Conservation (phyloP, 352 stramenopile genomes). For the Globisporangium barbulae region DNA sequence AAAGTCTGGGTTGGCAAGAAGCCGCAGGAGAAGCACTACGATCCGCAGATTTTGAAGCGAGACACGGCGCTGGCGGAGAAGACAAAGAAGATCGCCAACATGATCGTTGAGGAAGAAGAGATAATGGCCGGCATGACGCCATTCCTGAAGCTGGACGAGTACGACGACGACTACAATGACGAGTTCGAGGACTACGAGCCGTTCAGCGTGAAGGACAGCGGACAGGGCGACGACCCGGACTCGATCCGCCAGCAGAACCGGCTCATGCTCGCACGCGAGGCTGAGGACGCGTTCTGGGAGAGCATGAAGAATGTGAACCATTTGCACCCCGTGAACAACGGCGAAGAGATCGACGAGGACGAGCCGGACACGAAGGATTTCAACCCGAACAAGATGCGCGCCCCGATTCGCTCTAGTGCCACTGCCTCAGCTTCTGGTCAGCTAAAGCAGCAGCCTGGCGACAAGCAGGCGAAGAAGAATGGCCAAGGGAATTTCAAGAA, state of each 20-base stretch:
- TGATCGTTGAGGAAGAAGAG: constrained; percentile 52
- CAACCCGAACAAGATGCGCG: constrained; percentile 4
- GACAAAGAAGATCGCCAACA: constrained; percentile 45
- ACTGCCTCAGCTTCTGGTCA: not conserved
- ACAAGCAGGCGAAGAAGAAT: constrained; percentile 14
- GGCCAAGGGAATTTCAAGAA: constrained; percentile 3
- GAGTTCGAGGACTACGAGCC: constrained; percentile 82
- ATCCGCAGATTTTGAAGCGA: constrained; percentile 48
- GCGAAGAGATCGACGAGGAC: constrained; percentile 20
- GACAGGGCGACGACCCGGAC: constrained; percentile 44
- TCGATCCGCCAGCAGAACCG: constrained; percentile 55
- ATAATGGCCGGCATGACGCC: constrained; percentile 24
- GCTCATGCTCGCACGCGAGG: constrained; percentile 44
- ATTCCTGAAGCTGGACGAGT: constrained; percentile 42
- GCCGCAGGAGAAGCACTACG: constrained; percentile 48
- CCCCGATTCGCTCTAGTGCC: not conserved
- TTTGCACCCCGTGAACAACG: constrained; percentile 1
- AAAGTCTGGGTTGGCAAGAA: constrained; percentile 71
- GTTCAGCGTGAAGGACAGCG: constrained; percentile 48
- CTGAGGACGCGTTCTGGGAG: constrained; percentile 68
- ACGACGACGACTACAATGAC: constrained; percentile 86
- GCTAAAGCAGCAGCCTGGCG: constrained; percentile 18
- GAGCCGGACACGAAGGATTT: constrained; percentile 29
- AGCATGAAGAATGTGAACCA: constrained; percentile 66
- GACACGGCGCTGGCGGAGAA: constrained; percentile 47